A percentile compares a stretch with the other conserved stretches of the same genome.
Evolutionary conservation across 2,329 filamentous ascomycete genomes (phyloP).

Genomic region (Aspergillus aculeatinus): DNA sequence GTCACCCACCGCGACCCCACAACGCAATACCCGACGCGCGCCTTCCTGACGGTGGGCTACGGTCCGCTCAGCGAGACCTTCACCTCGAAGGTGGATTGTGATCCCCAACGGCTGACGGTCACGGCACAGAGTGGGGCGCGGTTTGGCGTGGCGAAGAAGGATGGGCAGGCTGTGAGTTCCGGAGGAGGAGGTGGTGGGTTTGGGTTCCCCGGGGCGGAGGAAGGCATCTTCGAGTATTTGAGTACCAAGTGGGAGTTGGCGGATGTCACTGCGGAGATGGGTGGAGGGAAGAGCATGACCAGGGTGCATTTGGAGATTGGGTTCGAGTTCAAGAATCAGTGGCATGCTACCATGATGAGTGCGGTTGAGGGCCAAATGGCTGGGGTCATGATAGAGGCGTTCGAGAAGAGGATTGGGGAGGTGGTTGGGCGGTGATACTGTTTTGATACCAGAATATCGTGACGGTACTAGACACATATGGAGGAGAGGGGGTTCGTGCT

Average conservation of each 20-base stretch:
- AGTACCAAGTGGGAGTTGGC: constrained; percentile 45
- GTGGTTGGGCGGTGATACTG: constrained; percentile 42
- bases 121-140: constrained; percentile 62
- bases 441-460: no score
- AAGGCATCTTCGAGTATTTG: constrained; percentile 47
- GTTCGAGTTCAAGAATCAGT: constrained; percentile 84
- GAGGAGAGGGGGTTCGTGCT: background rate
- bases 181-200: background rate
- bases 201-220: constrained; percentile 46
- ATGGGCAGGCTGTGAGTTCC: constrained; percentile 30
- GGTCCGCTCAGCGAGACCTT: constrained; percentile 81
- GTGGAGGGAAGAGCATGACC: constrained; percentile 52
- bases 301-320: constrained; percentile 73
- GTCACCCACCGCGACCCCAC: constrained; percentile 70
- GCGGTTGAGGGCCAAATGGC: constrained; percentile 83
- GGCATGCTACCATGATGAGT: constrained; percentile 78
- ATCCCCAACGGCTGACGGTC: constrained; percentile 64
- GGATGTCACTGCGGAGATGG: constrained; percentile 31
- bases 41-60: constrained; percentile 81
- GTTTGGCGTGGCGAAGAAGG: constrained; percentile 57
- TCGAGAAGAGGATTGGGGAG: constrained; percentile 74
- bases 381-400: constrained; percentile 86
- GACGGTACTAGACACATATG: background rate
- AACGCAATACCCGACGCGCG: constrained; percentile 63
- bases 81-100: constrained; percentile 74